phyloP scores from a whole-genome alignment of 345 rosid genomes.

The Sisymbrium irio region DNA sequence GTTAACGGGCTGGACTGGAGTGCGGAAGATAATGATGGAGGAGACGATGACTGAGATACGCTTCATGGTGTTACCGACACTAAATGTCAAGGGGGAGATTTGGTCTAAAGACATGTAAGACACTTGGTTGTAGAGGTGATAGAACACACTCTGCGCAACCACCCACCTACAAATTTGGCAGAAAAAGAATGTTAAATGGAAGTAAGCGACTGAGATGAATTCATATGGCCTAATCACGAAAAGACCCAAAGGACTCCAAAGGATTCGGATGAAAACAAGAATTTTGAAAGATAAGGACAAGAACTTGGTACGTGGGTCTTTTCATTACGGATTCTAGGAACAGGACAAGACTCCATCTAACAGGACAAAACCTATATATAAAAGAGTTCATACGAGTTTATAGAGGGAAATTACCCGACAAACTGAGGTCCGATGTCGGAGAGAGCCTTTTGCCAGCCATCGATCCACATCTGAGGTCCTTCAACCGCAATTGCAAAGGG shows the following conservation, averaged over 20 bases:
- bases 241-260: not conserved
- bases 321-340: conserved; percentile 13
- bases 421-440: conserved; percentile 82
- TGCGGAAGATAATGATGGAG: conserved; percentile 94
- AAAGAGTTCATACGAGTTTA: not conserved
- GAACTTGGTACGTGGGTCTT: conserved; percentile 21
- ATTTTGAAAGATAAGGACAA: conserved; percentile 7
- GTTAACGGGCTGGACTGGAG: conserved; percentile 91
- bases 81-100: conserved; percentile 94
- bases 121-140: conserved; percentile 96
- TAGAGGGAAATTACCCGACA: conserved; percentile 51
- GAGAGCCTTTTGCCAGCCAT: conserved; percentile 74
- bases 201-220: not conserved
- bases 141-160: conserved; percentile 95
- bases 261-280: conserved; percentile 2
- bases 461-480: conserved; percentile 97
- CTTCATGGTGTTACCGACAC: conserved; percentile 96
- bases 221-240: not conserved
- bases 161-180: conserved; percentile 65
- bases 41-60: conserved; percentile 95
- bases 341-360: conserved; percentile 16
- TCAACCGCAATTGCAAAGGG: conserved; percentile 97
- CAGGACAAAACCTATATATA: not conserved
- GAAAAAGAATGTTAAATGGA: not conserved
- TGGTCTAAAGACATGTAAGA: conserved; percentile 98